Base-by-base conservation (phyloP, 768 basidiomycete species). In the Boletus rubroflammeus region DNA sequence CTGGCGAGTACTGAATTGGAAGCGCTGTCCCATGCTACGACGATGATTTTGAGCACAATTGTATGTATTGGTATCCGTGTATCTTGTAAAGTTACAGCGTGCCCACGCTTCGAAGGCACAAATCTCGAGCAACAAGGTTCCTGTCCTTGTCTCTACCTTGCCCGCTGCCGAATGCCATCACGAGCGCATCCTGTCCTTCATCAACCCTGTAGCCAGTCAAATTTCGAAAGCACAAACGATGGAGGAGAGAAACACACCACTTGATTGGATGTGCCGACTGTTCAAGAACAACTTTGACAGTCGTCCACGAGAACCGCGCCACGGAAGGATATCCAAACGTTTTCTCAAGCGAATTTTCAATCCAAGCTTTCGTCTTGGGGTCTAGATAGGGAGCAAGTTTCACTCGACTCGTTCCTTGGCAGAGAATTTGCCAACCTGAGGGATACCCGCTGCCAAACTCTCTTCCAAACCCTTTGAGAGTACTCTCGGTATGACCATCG, bases 251-350 rank as follows among this genome's bases (percentile, higher is more conserved):
- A 50, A 55, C 64, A 3, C 35, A 95, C 96, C 97, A 99, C 74
- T 88, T 82, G 11, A 90, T 84, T 2, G 76, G 62, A 67, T 92
- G 86, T 0, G 81, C 96, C 36, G 83, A 75, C 65, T 90, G 90
- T 47, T 96, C 93, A 15, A 99, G 73, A 3, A 85, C 68, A 2
- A 90, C 80, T 66, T 93, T 94, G 56, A 95, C 84, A 0, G 97
- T 97, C 3, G 90, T 85, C 97, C 97, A 99, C 2, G 90, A 93
- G 73, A 98, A 98, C 17, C 97, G 83, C 3, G 85, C 95, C 36
- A 98, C 71, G 17, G 83, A 87, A 0, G 96, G 96, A 64, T 84
- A 96, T 5, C 97, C 97, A 66, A 99, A 99, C 2, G 92, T 87
- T 2, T 86, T 88, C 51, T 98, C 86, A 13, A 98, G 64, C 0